Evolutionary conservation across 1,139 yeast genomes (phyloP), one percentile per base, ranked within the genome.

Genomic region (Taphrina betulina): DNA sequence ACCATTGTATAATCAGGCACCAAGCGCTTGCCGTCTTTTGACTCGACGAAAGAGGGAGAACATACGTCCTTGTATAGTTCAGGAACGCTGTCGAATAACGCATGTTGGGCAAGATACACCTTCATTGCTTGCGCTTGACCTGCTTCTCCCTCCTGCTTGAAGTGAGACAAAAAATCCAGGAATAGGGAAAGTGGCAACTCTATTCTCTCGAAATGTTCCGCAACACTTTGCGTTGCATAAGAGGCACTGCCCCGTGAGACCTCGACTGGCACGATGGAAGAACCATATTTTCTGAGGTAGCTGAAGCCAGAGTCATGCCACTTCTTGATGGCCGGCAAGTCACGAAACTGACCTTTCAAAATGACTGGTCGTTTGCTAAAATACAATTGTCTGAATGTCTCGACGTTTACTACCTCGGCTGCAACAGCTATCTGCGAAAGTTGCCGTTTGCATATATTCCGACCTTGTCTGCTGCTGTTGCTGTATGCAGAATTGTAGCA

Each of bases 41-140:
- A 8, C 22, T 16, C 26, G 22, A 33, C 23, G 31, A 50, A 50
- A 5, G 54, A 40, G n/a, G 54, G 46, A 24, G 34, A 22, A 14
- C 46, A 38, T 24, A 34, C 36, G 23, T 50, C 54, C 5, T 10
- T 14, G 14, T 38, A 38, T 12, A 50, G 28, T 12, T 50, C 54
- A n/a, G 54, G 54, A 16, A 50, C 36, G 4, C 34, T 29, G 36
- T 50, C 54, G 24, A 50, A 50, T 29, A 50, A 22, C 19, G 54
- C 38, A 40, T 50, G 54, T 33, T 50, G 54, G 3, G 54, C 54
- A 20, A 50, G 44, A 23, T 50, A 50, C 7, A 50, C 17, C 37
- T 34, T 34, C 31, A 28, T 8, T 12, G 31, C 7, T 5, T 34
- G 5, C 4, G n/a, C 16, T 4, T 12, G 7, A 4, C 5, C 19